These are phyloP conservation scores for Phytophthora macrochlamydospora DNA, from an alignment of 352 stramenopile species.

Conservation along the genomic window DNA sequence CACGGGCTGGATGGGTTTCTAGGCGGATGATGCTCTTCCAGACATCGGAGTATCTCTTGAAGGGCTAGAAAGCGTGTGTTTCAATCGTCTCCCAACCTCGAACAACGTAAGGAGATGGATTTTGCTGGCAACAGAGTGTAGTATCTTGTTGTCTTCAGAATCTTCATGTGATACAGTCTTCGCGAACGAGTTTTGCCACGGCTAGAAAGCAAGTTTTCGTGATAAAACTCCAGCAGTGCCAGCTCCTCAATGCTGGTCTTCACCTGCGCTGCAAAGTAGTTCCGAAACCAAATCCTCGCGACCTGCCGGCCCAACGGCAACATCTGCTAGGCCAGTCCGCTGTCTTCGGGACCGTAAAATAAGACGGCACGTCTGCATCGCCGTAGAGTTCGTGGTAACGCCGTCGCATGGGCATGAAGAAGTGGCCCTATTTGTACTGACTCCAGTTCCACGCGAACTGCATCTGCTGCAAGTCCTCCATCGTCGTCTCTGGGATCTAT, in stretches of 20 bases:
- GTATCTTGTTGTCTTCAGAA: neutral
- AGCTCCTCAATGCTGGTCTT: too few relatives aligned
- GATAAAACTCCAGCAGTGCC: too few relatives aligned
- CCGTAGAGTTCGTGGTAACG: conserved; percentile 15
- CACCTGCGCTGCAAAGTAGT: too few relatives aligned
- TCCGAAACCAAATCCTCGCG: too few relatives aligned
- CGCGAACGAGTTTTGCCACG: neutral
- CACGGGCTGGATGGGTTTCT: conserved; percentile 86
- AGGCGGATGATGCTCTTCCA: conserved; percentile 16
- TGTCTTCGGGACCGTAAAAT: too few relatives aligned
- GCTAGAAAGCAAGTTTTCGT: too few relatives aligned
- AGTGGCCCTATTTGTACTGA: conserved; percentile 17
- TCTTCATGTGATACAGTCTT: neutral
- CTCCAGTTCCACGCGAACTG: conserved; percentile 5
- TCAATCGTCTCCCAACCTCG: neutral
- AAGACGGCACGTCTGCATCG: conserved; percentile 39
- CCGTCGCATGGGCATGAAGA: conserved; percentile 7
- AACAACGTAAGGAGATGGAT: neutral
- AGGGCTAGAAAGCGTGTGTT: neutral
- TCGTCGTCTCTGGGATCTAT: neutral
- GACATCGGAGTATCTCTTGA: neutral
- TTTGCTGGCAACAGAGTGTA: neutral
- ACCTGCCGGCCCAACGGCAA: too few relatives aligned
- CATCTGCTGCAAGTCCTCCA: conserved; percentile 14
- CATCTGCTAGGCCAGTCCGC: too few relatives aligned